Conservation (phyloP, 2,329 filamentous ascomycete genomes). For the Fusarium temperatum region DNA sequence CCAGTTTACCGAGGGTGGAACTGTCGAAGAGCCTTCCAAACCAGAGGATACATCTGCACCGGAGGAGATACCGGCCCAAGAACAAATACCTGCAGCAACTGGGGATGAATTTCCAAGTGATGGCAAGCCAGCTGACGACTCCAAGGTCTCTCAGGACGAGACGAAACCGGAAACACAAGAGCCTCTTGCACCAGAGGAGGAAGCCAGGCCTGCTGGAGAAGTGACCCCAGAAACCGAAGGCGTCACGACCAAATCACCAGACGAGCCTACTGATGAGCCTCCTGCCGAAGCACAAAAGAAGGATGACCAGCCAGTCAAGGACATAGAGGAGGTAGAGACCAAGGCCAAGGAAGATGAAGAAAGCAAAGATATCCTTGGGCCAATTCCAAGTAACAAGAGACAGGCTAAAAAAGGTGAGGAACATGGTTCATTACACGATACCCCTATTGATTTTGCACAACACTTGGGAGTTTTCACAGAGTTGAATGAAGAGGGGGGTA, state of each 20-base stretch:
- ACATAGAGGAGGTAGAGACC: conserved; percentile 21
- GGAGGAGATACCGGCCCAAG: conserved; percentile 12
- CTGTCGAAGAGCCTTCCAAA: not conserved
- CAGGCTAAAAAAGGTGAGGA: conserved; percentile 57
- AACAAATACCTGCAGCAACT: conserved; percentile 5
- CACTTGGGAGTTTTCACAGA: conserved; percentile 42
- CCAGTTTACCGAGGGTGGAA: conserved; percentile 3
- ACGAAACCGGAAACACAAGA: conserved; percentile 29
- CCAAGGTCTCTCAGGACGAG: conserved; percentile 21
- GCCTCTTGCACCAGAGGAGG: conserved; percentile 18
- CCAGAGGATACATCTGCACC: conserved; percentile 2
- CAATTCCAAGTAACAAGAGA: conserved; percentile 50
- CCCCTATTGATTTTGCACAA: conserved; percentile 49
- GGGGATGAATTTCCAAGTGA: conserved; percentile 34
- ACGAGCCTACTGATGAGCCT: conserved; percentile 28
- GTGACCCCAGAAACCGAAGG: conserved; percentile 30
- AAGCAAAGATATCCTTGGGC: conserved; percentile 52
- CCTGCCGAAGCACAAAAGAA: conserved; percentile 33
- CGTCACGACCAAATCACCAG: conserved; percentile 9
- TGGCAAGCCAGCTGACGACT: conserved; percentile 36
- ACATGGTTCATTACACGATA: conserved; percentile 50
- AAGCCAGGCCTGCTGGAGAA: conserved; percentile 29
- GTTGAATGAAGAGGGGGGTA: conserved; percentile 38
- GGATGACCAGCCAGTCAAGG: conserved; percentile 14
- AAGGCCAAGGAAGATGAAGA: conserved; percentile 46